phyloP scores from a whole-genome alignment of 108 stramenopile species.

The Cyclotella choctawhatcheeana region DNA sequence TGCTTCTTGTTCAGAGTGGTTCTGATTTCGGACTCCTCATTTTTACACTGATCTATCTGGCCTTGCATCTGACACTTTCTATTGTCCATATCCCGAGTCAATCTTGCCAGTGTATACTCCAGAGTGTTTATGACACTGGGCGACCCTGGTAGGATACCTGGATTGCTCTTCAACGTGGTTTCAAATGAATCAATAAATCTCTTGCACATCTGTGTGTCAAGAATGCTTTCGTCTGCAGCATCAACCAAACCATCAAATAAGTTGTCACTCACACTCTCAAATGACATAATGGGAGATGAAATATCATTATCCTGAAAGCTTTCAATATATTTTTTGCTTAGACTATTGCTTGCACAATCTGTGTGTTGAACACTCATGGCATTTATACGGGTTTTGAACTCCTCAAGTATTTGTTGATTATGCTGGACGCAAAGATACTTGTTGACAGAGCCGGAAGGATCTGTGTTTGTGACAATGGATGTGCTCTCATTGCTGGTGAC shows the following conservation, averaged over 20 bases:
- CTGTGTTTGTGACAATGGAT: no score
- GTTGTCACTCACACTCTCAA: neutral
- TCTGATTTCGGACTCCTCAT: neutral
- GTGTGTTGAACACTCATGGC: neutral
- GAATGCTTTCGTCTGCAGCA: neutral
- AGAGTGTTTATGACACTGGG: neutral
- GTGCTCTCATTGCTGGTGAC: no score
- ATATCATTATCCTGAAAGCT: neutral
- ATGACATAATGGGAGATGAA: neutral
- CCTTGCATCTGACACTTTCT: neutral
- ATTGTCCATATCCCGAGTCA: neutral
- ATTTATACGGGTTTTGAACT: neutral
- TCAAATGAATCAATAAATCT: neutral
- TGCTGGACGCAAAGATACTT: no score
- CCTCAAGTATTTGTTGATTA: neutral
- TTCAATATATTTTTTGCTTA: neutral
- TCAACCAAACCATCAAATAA: neutral
- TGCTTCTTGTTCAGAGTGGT: neutral
- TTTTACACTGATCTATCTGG: neutral
- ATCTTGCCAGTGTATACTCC: neutral
- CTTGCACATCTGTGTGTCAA: neutral
- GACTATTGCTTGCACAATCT: neutral
- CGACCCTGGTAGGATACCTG: neutral
- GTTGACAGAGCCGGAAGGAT: no score
- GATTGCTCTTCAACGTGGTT: neutral